Base-by-base conservation (phyloP, 2,329 filamentous ascomycete species). In the Mycosphaerelloides madeirae region DNA sequence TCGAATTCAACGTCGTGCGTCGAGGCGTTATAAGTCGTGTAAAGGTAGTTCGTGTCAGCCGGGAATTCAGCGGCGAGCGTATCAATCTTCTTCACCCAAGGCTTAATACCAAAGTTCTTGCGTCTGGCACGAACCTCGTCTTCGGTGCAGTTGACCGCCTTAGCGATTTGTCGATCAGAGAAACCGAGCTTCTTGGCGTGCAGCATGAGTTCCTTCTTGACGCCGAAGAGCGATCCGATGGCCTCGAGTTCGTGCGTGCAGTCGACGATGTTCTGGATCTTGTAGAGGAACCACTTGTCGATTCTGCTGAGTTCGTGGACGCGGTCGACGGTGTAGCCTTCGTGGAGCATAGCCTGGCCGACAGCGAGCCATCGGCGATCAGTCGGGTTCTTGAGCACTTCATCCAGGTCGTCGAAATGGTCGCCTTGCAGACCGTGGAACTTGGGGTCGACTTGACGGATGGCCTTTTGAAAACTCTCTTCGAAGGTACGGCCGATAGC, bases 211-310 rank as follows among this genome's bases (percentile, higher is more conserved):
- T 95, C 90, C 70, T 90, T 86, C 75, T 90, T 91, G 52, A 98
- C 73, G 43, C 83, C 85, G 60, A 85, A 83, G 36, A 98, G 78
- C 61, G 83, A 85, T 56, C 89, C 90, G 49, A 88, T 81, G 25
- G 84, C 80, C 72, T 95, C 81, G 51, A 98, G 81, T 66, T 95
- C 87, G 55, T 81, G 81, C 48, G 85, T 87, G 73, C 85, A 90
- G 68, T 97, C 81, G 41, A 95, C 93, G 61, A 98, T 87, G 75
- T 97, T 97, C 73, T 95, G 84, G 40, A 98, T 81, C 79, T 98
- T 97, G 81, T 96, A 81, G 59, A 98, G 73, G 78, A 98, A 98
- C 93, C 93, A 97, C 72, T 95, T 95, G 75, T 97, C 93, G 61
- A 98, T 98, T 78, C 95, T 96, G 72, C 86, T 95, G 58, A 98